Percentiles rank a stretch among this genome's conserved stretches.
Evolutionary conservation across 2,329 filamentous ascomycete species (phyloP).

Genomic region (Paecilomyces sp.): DNA sequence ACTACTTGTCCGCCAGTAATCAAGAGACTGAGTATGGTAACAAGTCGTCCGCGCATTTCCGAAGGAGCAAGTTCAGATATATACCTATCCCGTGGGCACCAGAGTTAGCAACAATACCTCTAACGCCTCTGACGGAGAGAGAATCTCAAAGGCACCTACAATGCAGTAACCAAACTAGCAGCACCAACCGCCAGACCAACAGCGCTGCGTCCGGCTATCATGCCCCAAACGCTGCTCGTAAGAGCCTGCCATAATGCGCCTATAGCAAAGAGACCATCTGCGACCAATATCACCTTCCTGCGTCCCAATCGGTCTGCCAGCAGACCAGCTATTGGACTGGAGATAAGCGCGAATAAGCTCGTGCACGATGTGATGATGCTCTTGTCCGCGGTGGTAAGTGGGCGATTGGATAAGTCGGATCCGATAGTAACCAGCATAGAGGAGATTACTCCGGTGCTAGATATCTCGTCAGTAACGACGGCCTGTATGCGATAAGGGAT

Average conservation of each 20-base stretch:
- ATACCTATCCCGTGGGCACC: constrained; percentile 44
- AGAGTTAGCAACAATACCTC: background rate
- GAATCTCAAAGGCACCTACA: constrained; percentile 38
- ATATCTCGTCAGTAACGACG: constrained; percentile 3
- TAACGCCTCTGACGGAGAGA: background rate
- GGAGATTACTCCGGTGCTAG: constrained; percentile 54
- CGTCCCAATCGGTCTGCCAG: constrained; percentile 45
- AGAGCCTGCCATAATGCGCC: constrained; percentile 38
- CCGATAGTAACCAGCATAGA: constrained; percentile 52
- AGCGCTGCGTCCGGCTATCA: constrained; percentile 40
- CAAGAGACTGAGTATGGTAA: constrained; percentile 75
- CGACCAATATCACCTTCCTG: constrained; percentile 40
- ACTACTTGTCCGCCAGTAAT: constrained; percentile 84
- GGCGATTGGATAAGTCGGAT: constrained; percentile 44
- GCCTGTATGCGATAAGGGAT: background rate
- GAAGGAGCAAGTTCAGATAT: constrained; percentile 81
- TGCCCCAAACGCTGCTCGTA: constrained; percentile 34
- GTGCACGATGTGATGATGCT: constrained; percentile 53
- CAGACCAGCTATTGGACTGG: constrained; percentile 48
- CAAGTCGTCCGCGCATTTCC: constrained; percentile 66
- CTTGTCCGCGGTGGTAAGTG: constrained; percentile 50
- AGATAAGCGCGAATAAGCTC: constrained; percentile 50
- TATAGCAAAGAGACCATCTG: constrained; percentile 39
- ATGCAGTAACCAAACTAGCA: constrained; percentile 68
- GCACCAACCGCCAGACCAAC: constrained; percentile 42